Evolutionary conservation across 257 asterid genomes (phyloP).

Genomic region (Ocimum tenuiflorum): DNA sequence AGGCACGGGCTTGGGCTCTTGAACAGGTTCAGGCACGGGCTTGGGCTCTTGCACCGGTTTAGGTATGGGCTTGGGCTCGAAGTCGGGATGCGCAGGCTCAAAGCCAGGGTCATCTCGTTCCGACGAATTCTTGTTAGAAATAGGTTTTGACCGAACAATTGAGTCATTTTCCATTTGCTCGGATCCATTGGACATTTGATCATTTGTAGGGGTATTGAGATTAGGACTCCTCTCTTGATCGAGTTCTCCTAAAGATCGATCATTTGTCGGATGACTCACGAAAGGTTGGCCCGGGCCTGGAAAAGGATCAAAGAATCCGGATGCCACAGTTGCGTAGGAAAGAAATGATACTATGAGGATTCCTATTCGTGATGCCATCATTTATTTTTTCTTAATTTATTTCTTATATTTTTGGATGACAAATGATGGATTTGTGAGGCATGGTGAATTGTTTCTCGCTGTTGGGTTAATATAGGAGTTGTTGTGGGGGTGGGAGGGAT

Average conservation of each 20-base stretch:
- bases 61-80: not conserved
- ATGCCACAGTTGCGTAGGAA: slow-evolving; percentile 28
- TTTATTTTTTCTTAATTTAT: not conserved
- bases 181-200: too few species aligned
- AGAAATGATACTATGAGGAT: slow-evolving; percentile 28
- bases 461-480: slow-evolving; percentile 13
- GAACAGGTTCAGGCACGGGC: not conserved
- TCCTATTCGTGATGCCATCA: slow-evolving; percentile 37
- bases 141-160: too few species aligned
- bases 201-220: not conserved
- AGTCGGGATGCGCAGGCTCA: not conserved
- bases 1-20: too few species aligned
- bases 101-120: not conserved
- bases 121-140: not conserved
- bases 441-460: not conserved
- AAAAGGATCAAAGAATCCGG: slow-evolving; percentile 12
- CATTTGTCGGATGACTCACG: not conserved
- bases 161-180: too few species aligned
- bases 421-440: slow-evolving; percentile 1
- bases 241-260: not conserved
- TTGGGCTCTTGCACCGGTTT: not conserved
- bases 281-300: not conserved
- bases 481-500: slow-evolving; percentile 23
- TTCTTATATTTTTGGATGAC: not conserved
- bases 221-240: not conserved